These are phyloP conservation scores for Rugonectria rugulosa DNA, from an alignment of 2,329 filamentous ascomycete species.

Conservation along the genomic window DNA sequence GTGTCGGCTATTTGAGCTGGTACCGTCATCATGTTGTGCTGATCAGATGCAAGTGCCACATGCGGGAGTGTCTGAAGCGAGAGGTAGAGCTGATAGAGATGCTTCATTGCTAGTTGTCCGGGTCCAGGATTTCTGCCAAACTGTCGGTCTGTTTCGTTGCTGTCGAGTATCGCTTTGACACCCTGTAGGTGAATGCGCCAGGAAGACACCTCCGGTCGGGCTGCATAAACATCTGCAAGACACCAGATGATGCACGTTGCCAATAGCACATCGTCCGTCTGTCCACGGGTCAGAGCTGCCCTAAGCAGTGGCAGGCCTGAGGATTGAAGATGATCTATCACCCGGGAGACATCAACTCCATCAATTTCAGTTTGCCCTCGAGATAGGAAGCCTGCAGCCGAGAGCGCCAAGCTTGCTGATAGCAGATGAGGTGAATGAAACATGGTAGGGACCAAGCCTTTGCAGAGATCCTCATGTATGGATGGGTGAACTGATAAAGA, in stretches of 20 bases:
- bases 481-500: conserved; percentile 38
- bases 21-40: background rate
- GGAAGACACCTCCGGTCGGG: conserved; percentile 27
- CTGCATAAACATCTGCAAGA: conserved; percentile 38
- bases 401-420: conserved; percentile 37
- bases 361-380: conserved; percentile 33
- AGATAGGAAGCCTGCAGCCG: conserved; percentile 37
- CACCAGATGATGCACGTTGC: conserved; percentile 42
- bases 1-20: background rate
- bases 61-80: conserved; percentile 39
- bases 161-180: conserved; percentile 32
- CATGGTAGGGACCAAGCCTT: conserved; percentile 35
- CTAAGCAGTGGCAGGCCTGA: conserved; percentile 36
- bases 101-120: conserved; percentile 32
- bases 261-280: conserved; percentile 35
- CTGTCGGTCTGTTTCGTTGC: conserved; percentile 2
- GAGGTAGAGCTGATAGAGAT: conserved; percentile 40
- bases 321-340: conserved; percentile 36
- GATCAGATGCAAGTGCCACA: conserved; percentile 19
- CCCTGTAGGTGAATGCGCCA: conserved; percentile 40
- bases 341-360: conserved; percentile 25
- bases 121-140: background rate
- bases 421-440: conserved; percentile 38
- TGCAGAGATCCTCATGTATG: conserved; percentile 37
- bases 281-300: conserved; percentile 27